Base-by-base conservation (phyloP, 2,329 filamentous ascomycete species). In the Colletotrichum sp. region DNA sequence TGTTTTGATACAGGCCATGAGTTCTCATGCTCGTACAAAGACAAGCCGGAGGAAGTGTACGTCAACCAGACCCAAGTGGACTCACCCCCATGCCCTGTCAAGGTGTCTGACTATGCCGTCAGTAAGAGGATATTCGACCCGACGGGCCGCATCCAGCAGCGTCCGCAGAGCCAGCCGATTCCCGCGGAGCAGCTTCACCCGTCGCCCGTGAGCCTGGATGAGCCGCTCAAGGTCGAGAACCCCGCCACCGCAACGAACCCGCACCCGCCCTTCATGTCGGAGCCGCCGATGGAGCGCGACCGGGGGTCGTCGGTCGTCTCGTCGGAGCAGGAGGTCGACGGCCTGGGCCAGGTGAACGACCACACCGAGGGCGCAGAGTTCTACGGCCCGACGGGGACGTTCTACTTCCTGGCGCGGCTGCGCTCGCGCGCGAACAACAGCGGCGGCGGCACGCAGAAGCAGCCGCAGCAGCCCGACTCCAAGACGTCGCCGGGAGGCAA, bases 291-390 rank as follows among this genome's bases (percentile, higher is more conserved):
- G n/a, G 55, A 24, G 16, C 57, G 34, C n/a, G 62, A 72, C 3
- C 33, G 69, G 5, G 68, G 33, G 6, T 74, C 62, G 7, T 71
- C 72, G 11, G 13, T 51, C n/a, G 43, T 38, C 24, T 71, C 68
- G 8, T 72, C 72, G 5, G 72, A 74, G 16, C 72, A 74, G 9
- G 72, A 74, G n/a, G 68, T 74, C 4, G 72, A 74, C 33, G 74
- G 74, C 9, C 72, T 75, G 9, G 74, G 71, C 6, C 62, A 66
- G 63, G 68, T 75, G 3, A 75, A 75, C 13, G 70, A 73, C 18
- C 71, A 75, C 62, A 75, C 74, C 24, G 74, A 75, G 31, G 74
- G 74, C 2, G 71, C 72, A 13, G 74, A 75, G 51, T 75, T 75
- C 33, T 75, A 75, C 38, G 74, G 74, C 16, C 71, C 74, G 18